Conservation (phyloP, 805 yeast species). For the Spencermartinsiella europaea region DNA sequence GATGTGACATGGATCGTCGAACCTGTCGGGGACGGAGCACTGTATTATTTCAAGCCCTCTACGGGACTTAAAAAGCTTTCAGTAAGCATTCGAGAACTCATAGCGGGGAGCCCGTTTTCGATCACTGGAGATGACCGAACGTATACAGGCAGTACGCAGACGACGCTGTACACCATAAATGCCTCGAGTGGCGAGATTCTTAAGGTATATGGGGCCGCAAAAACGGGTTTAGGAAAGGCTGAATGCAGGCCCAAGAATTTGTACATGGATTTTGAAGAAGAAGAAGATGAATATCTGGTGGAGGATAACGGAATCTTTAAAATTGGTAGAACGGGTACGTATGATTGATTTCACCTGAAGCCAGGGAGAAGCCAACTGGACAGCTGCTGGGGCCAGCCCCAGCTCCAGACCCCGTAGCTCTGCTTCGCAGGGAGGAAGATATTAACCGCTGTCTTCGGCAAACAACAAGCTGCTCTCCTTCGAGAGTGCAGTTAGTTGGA, state of each 20-base stretch:
- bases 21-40: slow-evolving; percentile 77
- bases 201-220: slow-evolving; percentile 45
- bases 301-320: slow-evolving; percentile 21
- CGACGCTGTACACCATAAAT: slow-evolving; percentile 72
- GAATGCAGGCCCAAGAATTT: slow-evolving; percentile 18
- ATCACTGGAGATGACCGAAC: slow-evolving; percentile 70
- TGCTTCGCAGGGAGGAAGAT: no score
- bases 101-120: slow-evolving; percentile 81
- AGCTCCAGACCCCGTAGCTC: no score
- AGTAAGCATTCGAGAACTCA: slow-evolving; percentile 68
- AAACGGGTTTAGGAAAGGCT: slow-evolving; percentile 20
- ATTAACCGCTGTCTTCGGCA: no score
- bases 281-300: slow-evolving; percentile 14
- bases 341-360: slow-evolving; percentile 1
- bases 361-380: slow-evolving; percentile 6
- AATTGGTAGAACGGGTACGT: slow-evolving; percentile 30
- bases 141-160: slow-evolving; percentile 77
- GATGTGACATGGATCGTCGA: slow-evolving; percentile 79
- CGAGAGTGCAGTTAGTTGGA: neutral
- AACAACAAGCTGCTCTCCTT: neutral
- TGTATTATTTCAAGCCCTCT: slow-evolving; percentile 72
- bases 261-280: slow-evolving; percentile 8
- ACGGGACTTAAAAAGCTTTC: slow-evolving; percentile 79
- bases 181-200: slow-evolving; percentile 68
- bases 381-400: no score